Percentiles rank a stretch among this genome's conserved stretches.
Conservation (phyloP, 306 rosid species). For the Vicia villosa region DNA sequence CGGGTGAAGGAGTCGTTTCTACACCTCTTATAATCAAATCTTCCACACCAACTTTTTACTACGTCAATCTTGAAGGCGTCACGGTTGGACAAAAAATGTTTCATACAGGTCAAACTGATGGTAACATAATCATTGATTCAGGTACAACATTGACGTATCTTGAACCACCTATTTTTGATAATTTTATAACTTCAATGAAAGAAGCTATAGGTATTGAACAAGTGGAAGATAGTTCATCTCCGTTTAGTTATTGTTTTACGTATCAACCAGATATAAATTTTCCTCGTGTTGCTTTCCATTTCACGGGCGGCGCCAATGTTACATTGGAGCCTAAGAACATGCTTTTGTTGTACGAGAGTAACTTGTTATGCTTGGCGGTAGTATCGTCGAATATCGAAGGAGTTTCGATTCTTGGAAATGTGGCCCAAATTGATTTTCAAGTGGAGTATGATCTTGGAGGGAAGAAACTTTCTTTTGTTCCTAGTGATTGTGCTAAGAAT, state of each 20-base stretch:
- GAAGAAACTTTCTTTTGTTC: constrained; percentile 27
- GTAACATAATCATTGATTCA: constrained; percentile 37
- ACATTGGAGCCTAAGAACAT: not conserved
- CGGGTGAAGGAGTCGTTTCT: not conserved
- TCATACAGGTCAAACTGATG: not conserved
- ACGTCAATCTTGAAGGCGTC: constrained; percentile 30
- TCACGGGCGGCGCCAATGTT: constrained; percentile 12
- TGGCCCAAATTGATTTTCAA: constrained; percentile 10
- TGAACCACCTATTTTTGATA: not conserved
- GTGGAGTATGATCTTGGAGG: constrained; percentile 38
- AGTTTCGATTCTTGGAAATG: constrained; percentile 29
- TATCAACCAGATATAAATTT: not conserved
- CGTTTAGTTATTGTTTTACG: not conserved
- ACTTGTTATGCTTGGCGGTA: not conserved
- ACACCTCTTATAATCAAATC: constrained; percentile 17
- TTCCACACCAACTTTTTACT: not conserved
- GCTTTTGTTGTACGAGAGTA: not conserved
- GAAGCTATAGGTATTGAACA: not conserved
- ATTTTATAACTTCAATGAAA: not conserved
- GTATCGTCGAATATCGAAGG: not conserved
- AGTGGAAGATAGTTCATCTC: not conserved
- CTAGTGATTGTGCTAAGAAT: constrained; percentile 22
- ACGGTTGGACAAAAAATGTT: not conserved
- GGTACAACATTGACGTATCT: constrained; percentile 32
- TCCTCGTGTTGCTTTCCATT: constrained; percentile 2